Percentiles rank a stretch among this genome's conserved stretches.
Evolutionary conservation across 192 early-diverging fungal species (phyloP).

Genomic region (Coemansia aciculifera): DNA sequence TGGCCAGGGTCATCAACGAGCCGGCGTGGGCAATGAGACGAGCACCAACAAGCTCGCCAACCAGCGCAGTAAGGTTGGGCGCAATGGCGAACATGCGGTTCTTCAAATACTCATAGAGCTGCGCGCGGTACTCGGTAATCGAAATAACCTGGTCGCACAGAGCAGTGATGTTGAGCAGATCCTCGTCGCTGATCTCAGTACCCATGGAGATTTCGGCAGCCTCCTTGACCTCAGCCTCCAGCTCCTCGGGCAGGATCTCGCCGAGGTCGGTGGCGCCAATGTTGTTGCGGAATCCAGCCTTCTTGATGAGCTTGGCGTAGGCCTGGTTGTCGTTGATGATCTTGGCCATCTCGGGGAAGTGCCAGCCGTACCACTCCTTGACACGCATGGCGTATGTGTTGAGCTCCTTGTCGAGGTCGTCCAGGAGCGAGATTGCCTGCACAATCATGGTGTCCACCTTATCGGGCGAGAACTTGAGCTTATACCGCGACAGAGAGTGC

Average conservation of each 20-base stretch:
- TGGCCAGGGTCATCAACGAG: conserved; percentile 93
- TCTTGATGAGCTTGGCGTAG: conserved; percentile 86
- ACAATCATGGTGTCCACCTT: conserved; percentile 99
- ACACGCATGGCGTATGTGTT: conserved; percentile 97
- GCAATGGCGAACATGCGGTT: conserved; percentile 94
- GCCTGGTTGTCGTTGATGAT: conserved; percentile 94
- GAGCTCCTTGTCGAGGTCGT: conserved; percentile 99
- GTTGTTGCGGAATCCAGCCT: conserved; percentile 89
- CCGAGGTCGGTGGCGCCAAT: conserved; percentile 75
- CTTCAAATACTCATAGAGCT: conserved; percentile 96
- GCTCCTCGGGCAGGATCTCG: conserved; percentile 85
- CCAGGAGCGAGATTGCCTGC: conserved; percentile 95
- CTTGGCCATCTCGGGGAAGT: conserved; percentile 99
- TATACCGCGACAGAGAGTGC: conserved; percentile 98
- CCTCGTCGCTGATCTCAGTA: conserved; percentile 95
- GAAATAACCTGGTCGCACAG: conserved; percentile 96
- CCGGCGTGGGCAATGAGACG: conserved; percentile 97
- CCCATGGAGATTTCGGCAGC: conserved; percentile 99
- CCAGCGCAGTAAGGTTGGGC: conserved; percentile 87
- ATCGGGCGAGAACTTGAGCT: conserved; percentile 99
- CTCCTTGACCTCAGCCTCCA: conserved; percentile 90
- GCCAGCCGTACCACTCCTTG: conserved; percentile 99
- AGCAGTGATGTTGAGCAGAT: conserved; percentile 92
- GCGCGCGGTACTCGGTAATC: conserved; percentile 90
- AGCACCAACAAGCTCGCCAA: conserved; percentile 98